Conservation (phyloP, 768 basidiomycete genomes). For the Hortiboletus flavorubellus region DNA sequence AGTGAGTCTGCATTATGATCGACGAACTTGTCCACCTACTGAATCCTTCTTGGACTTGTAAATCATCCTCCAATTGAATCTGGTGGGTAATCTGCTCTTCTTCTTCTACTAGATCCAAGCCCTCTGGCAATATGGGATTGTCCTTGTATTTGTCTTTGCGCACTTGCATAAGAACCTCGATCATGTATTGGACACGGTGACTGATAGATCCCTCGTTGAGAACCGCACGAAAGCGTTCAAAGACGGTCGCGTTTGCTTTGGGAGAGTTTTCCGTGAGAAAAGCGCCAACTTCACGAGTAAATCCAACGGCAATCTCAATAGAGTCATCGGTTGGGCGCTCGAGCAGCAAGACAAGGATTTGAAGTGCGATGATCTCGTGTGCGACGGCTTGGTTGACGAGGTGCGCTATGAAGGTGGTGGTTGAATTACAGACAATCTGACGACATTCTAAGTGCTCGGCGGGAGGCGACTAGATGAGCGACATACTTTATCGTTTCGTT, state of each 20-base stretch:
- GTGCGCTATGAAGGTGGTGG: slow-evolving; percentile 87
- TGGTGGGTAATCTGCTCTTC: slow-evolving; percentile 98
- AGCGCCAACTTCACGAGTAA: slow-evolving; percentile 96
- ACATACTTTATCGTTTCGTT: slow-evolving; percentile 94
- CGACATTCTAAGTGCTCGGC: not conserved
- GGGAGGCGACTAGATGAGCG: not conserved
- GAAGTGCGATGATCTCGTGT: slow-evolving; percentile 89
- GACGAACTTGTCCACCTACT: slow-evolving; percentile 53
- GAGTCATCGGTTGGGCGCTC: slow-evolving; percentile 96
- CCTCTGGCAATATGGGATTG: slow-evolving; percentile 92
- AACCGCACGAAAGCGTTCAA: slow-evolving; percentile 95
- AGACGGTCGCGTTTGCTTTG: slow-evolving; percentile 92
- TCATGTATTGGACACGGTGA: slow-evolving; percentile 98
- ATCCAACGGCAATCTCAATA: slow-evolving; percentile 97
- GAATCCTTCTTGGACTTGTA: slow-evolving; percentile 91
- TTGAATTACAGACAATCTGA: slow-evolving; percentile 90
- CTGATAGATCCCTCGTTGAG: slow-evolving; percentile 94
- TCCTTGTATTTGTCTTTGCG: slow-evolving; percentile 99
- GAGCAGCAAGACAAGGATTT: slow-evolving; percentile 93
- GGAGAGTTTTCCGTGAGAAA: slow-evolving; percentile 92
- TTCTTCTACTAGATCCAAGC: slow-evolving; percentile 94
- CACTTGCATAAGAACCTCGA: slow-evolving; percentile 98
- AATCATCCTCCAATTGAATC: slow-evolving; percentile 86
- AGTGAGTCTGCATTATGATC: slow-evolving; percentile 6
- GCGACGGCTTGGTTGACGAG: slow-evolving; percentile 93